Evolutionary conservation across 345 rosid genomes (phyloP).

Genomic region (Hevea brasiliensis): DNA sequence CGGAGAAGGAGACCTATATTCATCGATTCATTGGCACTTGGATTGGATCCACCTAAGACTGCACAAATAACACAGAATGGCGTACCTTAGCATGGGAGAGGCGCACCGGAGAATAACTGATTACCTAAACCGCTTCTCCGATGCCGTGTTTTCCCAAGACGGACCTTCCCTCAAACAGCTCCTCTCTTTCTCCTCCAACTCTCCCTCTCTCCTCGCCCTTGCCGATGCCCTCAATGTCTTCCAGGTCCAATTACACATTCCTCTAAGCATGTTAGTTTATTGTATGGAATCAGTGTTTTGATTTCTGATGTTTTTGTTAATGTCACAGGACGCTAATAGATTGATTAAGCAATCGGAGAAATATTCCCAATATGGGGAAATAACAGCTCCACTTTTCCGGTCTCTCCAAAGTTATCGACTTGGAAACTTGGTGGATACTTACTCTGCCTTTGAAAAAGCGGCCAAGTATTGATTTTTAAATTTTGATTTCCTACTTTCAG

Average conservation of each 20-base stretch:
- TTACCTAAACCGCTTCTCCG: slow-evolving; percentile 69
- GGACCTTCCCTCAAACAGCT: slow-evolving; percentile 61
- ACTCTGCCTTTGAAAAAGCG: slow-evolving; percentile 76
- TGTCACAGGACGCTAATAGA: slow-evolving; percentile 71
- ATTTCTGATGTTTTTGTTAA: not conserved
- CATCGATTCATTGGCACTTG: too few species aligned
- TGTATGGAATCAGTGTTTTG: not conserved
- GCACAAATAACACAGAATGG: slow-evolving; percentile 7
- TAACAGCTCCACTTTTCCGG: slow-evolving; percentile 64
- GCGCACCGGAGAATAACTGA: slow-evolving; percentile 82
- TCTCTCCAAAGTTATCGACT: slow-evolving; percentile 68
- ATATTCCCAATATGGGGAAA: slow-evolving; percentile 69
- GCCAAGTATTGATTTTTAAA: slow-evolving; percentile 49
- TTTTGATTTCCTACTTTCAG: slow-evolving; percentile 1
- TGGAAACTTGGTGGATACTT: slow-evolving; percentile 72
- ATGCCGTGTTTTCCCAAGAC: slow-evolving; percentile 71
- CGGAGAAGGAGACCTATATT: too few species aligned
- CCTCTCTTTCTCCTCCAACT: slow-evolving; percentile 67
- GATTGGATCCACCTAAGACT: too few species aligned
- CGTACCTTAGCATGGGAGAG: slow-evolving; percentile 70
- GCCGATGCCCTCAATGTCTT: slow-evolving; percentile 75
- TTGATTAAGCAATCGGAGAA: slow-evolving; percentile 76
- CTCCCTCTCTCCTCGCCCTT: slow-evolving; percentile 58
- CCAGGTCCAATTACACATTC: slow-evolving; percentile 6
- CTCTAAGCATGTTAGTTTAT: too few species aligned